Evolutionary conservation across 2,329 filamentous ascomycete genomes (phyloP).

Genomic region (Stemphylium lycopersici): DNA sequence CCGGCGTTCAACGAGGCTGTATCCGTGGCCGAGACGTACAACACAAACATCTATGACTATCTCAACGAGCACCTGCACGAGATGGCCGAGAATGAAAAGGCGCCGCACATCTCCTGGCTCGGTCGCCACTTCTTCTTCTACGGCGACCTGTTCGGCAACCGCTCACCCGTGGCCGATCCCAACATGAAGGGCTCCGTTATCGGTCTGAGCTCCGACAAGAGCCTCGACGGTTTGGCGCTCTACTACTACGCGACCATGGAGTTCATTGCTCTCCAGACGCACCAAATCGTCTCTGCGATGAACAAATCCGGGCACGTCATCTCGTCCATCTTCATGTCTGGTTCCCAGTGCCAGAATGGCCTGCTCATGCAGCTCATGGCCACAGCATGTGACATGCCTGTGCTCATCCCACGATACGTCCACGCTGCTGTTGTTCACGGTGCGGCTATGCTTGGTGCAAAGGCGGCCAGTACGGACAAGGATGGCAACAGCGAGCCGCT

Average conservation of each 20-base stretch:
- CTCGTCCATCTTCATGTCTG: constrained; percentile 96
- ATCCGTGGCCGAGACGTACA: constrained; percentile 79
- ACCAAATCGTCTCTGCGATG: constrained; percentile 94
- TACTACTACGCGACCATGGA: constrained; percentile 97
- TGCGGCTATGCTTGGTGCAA: constrained; percentile 97
- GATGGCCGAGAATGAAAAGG: constrained; percentile 70
- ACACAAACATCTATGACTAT: constrained; percentile 92
- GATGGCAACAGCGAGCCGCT: constrained; percentile 82
- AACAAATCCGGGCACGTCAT: constrained; percentile 88
- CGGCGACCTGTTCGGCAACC: constrained; percentile 95
- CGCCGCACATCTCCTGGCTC: constrained; percentile 82
- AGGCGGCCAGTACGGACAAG: constrained; percentile 84
- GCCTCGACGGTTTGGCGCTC: constrained; percentile 82
- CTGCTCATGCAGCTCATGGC: constrained; percentile 91
- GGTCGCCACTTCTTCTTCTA: constrained; percentile 98
- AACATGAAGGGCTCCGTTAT: constrained; percentile 91
- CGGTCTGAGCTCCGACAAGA: constrained; percentile 85
- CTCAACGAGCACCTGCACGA: constrained; percentile 85
- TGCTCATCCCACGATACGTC: constrained; percentile 91
- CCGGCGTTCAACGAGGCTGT: constrained; percentile 83
- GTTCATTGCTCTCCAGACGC: constrained; percentile 96
- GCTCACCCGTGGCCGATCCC: constrained; percentile 89
- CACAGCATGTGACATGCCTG: constrained; percentile 88
- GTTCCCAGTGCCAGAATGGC: constrained; percentile 94
- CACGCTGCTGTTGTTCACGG: constrained; percentile 96